These are phyloP conservation scores for Daldinia decipiens DNA, from an alignment of 495 filamentous ascomycete species.

Conservation along the genomic window DNA sequence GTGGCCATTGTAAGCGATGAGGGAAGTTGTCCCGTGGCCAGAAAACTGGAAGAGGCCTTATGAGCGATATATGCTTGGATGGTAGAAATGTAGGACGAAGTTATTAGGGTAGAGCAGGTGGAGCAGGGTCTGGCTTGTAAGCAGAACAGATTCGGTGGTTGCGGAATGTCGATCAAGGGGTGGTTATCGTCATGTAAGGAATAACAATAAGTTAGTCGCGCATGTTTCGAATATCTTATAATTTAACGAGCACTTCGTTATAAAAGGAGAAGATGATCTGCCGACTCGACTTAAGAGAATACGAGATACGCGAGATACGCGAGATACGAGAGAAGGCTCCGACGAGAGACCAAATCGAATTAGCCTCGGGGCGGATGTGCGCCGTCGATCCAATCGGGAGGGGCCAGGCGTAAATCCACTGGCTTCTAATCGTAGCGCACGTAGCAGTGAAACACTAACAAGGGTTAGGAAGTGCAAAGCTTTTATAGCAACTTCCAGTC, in stretches of 20 bases:
- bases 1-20: constrained; percentile 46
- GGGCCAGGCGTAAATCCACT: background rate
- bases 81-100: background rate
- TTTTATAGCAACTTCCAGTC: background rate
- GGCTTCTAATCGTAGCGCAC: constrained; percentile 10
- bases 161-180: constrained; percentile 21
- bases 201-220: constrained; percentile 14
- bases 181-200: background rate
- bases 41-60: background rate
- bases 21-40: background rate
- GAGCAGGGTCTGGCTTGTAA: constrained; percentile 18
- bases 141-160: constrained; percentile 21
- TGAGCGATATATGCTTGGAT: background rate
- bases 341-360: background rate
- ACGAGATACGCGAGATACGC: too few species aligned
- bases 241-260: constrained; percentile 9
- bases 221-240: constrained; percentile 6
- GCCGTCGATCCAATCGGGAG: constrained; percentile 10
- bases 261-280: background rate
- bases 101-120: background rate
- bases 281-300: background rate
- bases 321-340: constrained; percentile 3
- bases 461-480: background rate
- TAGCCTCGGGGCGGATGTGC: constrained; percentile 10
- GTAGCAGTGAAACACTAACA: constrained; percentile 1